phyloP scores from a whole-genome alignment of 2,329 filamentous ascomycete species.

The Aspergillus pseudonomiae region DNA sequence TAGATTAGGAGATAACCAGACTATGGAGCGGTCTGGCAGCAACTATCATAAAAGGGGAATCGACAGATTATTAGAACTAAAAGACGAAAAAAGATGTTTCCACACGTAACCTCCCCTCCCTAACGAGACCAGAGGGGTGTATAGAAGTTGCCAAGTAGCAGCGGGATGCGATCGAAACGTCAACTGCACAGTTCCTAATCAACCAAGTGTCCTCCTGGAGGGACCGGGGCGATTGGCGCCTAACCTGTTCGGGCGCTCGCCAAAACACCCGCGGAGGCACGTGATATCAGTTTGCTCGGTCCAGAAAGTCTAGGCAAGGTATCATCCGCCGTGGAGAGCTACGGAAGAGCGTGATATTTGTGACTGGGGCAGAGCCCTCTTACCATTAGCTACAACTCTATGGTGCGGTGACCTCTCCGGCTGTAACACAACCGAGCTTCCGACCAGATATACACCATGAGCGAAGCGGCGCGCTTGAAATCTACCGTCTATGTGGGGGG shows the following conservation, averaged over 20 bases:
- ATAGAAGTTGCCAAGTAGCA: constrained; percentile 20
- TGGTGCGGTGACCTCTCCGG: constrained; percentile 6
- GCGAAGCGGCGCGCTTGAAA: constrained; percentile 80
- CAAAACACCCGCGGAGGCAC: constrained; percentile 37
- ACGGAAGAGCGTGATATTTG: constrained; percentile 1
- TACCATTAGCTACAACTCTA: neutral
- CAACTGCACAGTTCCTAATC: constrained; percentile 24
- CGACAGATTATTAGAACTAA: constrained; percentile 16
- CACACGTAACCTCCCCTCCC: constrained; percentile 29
- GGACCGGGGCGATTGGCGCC: constrained; percentile 32
- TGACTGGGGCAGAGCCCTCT: neutral
- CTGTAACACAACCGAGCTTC: constrained; percentile 1
- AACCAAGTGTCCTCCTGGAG: constrained; percentile 47
- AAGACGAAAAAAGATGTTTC: constrained; percentile 15
- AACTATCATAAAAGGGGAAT: constrained; percentile 23
- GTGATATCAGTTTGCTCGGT: constrained; percentile 37
- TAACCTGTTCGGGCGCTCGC: constrained; percentile 35
- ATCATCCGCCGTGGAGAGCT: constrained; percentile 7
- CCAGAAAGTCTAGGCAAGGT: constrained; percentile 13
- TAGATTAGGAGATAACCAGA: constrained; percentile 26
- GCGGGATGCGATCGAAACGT: constrained; percentile 27
- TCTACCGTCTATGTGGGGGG: constrained; percentile 92
- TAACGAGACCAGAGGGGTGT: constrained; percentile 34
- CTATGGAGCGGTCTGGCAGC: constrained; percentile 14
- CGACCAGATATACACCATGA: constrained; percentile 58